Base-by-base conservation (phyloP, 768 basidiomycete genomes). In the Rhizopogon roseolus region DNA sequence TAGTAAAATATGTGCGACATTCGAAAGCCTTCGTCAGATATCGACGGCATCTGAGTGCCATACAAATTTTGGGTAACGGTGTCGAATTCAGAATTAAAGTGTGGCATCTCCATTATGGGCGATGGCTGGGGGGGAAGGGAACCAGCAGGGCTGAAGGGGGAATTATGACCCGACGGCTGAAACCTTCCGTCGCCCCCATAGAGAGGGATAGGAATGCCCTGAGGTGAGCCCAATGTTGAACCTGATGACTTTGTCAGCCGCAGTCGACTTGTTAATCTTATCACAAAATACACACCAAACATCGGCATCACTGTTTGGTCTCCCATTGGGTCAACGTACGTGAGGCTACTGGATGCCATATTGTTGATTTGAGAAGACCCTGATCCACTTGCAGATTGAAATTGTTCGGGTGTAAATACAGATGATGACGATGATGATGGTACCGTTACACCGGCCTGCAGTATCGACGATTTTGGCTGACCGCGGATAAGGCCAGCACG, bases 401-500 rank as follows among this genome's bases (percentile, higher is more conserved):
- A 63, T 53, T 64, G 60, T 14, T 64, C 61, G 1, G 68, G 52
- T 27, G 70, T 50, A n/a, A 75, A 72, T 28, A 76, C 73, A 13
- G 66, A 64, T 45, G 64, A 56, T 50, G 70, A 60, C 1, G 65
- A 67, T n/a, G 66, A 53, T 39, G 64, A 57, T 1, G 34, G 14
- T 5, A 43, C 39, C 40, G 63, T 54, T 34, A 66, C 60, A 0
- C 63, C 56, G 42, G 74, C 68, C 57, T 75, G 72, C 51, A 77
- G 61, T 54, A 79, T 73, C 54, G 81, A 77, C 44, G 85, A 72
- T 19, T 88, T 83, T 13, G 88, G 90, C 64, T 90, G 88, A 40
- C 90, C 90, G 34, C 90, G 85, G 60, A 92, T 90, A 64, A 90
- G 81, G 56, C 88, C 88, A 41, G 84, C 83, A 57, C 82, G 76